Percentiles rank a stretch among this genome's conserved stretches.
phyloP scores from a whole-genome alignment of 306 rosid genomes.

The Myrica gale region DNA sequence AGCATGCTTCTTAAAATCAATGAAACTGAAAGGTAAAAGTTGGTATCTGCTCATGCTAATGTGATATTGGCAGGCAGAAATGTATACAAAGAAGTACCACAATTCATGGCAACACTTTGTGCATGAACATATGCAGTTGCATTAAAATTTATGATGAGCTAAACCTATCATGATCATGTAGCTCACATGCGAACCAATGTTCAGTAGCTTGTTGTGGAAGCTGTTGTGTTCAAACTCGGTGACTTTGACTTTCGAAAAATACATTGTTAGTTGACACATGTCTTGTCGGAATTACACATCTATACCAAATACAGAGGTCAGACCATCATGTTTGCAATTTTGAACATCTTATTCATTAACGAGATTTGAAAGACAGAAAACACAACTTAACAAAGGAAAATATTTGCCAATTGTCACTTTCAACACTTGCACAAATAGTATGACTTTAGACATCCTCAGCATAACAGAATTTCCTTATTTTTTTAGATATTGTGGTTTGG shows the following conservation, averaged over 20 bases:
- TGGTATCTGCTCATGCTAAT: not conserved
- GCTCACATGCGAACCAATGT: not conserved
- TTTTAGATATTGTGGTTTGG: not conserved
- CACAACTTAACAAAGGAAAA: not conserved
- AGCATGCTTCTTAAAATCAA: no score
- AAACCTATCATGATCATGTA: not conserved
- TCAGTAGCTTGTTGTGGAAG: not conserved
- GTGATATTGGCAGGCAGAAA: not conserved
- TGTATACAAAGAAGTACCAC: not conserved
- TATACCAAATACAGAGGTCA: not conserved
- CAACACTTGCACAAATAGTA: not conserved
- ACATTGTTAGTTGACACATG: not conserved
- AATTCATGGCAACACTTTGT: not conserved
- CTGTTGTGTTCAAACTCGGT: not conserved
- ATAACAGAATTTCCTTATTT: not conserved
- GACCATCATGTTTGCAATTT: conserved; percentile 1
- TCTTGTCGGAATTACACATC: not conserved
- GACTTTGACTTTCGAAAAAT: not conserved
- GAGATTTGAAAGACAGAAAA: not conserved
- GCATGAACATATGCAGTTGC: not conserved
- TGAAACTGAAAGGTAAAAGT: no score
- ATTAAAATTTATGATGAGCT: not conserved
- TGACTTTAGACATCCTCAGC: not conserved
- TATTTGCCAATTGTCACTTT: not conserved
- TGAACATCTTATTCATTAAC: not conserved